These are phyloP conservation scores for Sclerotinia sclerotiorum DNA, from an alignment of 2,329 filamentous ascomycete genomes.

Conservation along the genomic window DNA sequence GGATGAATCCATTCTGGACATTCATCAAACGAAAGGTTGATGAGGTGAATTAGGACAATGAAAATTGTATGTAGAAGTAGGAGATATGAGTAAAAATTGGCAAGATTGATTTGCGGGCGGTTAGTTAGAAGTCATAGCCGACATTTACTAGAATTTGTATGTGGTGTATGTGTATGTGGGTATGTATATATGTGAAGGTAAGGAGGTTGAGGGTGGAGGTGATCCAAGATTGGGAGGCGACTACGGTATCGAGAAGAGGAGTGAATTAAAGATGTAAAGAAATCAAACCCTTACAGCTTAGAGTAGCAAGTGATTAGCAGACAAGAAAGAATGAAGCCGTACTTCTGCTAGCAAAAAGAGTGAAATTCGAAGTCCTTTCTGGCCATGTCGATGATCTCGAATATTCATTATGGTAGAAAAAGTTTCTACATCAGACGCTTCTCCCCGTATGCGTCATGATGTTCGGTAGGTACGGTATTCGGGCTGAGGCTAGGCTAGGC, in stretches of 20 bases:
- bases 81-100: background rate
- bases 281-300: background rate
- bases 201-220: background rate
- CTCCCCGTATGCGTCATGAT: conserved; percentile 15
- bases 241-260: background rate
- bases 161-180: no score
- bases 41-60: background rate
- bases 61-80: background rate
- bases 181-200: background rate
- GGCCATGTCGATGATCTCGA: background rate
- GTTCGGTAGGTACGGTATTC: background rate
- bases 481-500: background rate
- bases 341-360: background rate
- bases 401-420: background rate
- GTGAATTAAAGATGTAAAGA: background rate
- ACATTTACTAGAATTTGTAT: background rate
- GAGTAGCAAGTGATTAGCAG: background rate
- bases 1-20: conserved; percentile 17
- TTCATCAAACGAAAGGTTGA: background rate
- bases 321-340: background rate
- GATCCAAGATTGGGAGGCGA: background rate
- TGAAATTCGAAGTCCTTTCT: background rate
- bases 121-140: background rate
- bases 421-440: background rate
- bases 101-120: background rate